Percentiles rank a stretch among this genome's conserved stretches.
Conservation (phyloP, 1,284 basidiomycete species). For the Leccinum insolens region DNA sequence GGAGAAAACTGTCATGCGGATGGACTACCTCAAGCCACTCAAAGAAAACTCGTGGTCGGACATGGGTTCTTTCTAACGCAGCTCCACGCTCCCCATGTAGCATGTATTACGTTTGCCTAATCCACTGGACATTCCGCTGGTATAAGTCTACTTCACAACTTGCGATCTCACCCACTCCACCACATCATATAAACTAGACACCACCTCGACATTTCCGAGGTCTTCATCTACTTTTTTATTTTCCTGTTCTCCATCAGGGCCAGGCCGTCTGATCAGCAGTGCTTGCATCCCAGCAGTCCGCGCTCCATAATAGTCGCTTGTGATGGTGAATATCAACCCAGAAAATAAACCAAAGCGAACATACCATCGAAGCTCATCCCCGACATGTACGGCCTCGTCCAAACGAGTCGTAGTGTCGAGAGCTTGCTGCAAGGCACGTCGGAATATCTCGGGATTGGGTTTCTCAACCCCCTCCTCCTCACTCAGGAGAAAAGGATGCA, state of each 20-base stretch:
- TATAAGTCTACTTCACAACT: slow-evolving; percentile 8
- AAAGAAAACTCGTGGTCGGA: slow-evolving; percentile 33
- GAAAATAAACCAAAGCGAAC: slow-evolving; percentile 20
- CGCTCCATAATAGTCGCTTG: slow-evolving; percentile 74
- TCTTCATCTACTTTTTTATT: slow-evolving; percentile 46
- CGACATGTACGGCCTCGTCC: slow-evolving; percentile 64
- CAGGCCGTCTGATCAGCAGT: slow-evolving; percentile 55
- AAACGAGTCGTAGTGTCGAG: slow-evolving; percentile 33
- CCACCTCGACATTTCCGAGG: slow-evolving; percentile 40
- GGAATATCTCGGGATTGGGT: slow-evolving; percentile 62
- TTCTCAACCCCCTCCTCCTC: slow-evolving; percentile 71
- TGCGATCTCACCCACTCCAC: slow-evolving; percentile 30
- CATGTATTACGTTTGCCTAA: slow-evolving; percentile 10
- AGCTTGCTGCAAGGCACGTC: slow-evolving; percentile 36
- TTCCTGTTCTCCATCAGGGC: slow-evolving; percentile 50
- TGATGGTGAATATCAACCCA: slow-evolving; percentile 12
- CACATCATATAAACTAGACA: slow-evolving; percentile 46
- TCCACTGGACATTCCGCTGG: neutral
- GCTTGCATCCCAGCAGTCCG: slow-evolving; percentile 58
- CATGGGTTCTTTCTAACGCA: slow-evolving; percentile 15
- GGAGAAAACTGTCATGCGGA: slow-evolving; percentile 39
- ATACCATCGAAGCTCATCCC: slow-evolving; percentile 70
- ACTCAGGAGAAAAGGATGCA: slow-evolving; percentile 62
- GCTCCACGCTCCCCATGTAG: neutral
- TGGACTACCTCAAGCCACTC: slow-evolving; percentile 29